Evolutionary conservation across 306 rosid species (phyloP).

Genomic region (Calophaca sinica): DNA sequence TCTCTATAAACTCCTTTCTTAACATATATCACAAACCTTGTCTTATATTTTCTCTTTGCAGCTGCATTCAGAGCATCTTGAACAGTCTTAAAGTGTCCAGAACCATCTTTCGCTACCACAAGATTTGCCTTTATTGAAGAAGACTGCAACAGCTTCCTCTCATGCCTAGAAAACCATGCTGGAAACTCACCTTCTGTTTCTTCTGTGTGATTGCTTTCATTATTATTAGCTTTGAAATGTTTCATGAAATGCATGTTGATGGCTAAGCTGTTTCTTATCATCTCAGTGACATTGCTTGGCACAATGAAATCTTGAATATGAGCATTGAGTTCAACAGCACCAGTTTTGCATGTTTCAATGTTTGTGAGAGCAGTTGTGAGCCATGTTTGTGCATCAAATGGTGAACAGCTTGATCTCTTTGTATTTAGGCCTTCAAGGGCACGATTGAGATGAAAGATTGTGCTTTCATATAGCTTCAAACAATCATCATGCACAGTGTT

Average conservation of each 20-base stretch:
- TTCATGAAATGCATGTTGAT: slow-evolving; percentile 54
- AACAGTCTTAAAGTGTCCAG: slow-evolving; percentile 67
- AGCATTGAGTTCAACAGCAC: slow-evolving; percentile 60
- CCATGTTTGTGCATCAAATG: slow-evolving; percentile 84
- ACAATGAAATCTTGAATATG: slow-evolving; percentile 52
- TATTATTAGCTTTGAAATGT: background rate
- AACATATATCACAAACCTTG: slow-evolving; percentile 67
- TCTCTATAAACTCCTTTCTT: slow-evolving; percentile 81
- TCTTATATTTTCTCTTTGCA: slow-evolving; percentile 56
- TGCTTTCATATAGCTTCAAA: slow-evolving; percentile 59
- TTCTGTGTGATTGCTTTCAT: background rate
- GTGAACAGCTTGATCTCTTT: slow-evolving; percentile 36
- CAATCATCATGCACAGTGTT: slow-evolving; percentile 51
- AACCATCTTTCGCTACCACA: slow-evolving; percentile 89
- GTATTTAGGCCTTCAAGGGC: slow-evolving; percentile 54
- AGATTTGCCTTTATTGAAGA: slow-evolving; percentile 50
- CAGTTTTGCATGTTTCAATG: slow-evolving; percentile 61
- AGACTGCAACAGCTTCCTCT: slow-evolving; percentile 60
- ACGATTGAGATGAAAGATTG: slow-evolving; percentile 63
- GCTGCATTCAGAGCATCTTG: slow-evolving; percentile 78
- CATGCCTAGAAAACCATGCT: slow-evolving; percentile 62
- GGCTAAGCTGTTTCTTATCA: slow-evolving; percentile 81
- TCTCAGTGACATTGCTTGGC: slow-evolving; percentile 65
- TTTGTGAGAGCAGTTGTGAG: slow-evolving; percentile 83
- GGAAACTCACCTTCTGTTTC: slow-evolving; percentile 52